Conservation (phyloP, 495 filamentous ascomycete genomes). For the Penicillium simplicissimum region DNA sequence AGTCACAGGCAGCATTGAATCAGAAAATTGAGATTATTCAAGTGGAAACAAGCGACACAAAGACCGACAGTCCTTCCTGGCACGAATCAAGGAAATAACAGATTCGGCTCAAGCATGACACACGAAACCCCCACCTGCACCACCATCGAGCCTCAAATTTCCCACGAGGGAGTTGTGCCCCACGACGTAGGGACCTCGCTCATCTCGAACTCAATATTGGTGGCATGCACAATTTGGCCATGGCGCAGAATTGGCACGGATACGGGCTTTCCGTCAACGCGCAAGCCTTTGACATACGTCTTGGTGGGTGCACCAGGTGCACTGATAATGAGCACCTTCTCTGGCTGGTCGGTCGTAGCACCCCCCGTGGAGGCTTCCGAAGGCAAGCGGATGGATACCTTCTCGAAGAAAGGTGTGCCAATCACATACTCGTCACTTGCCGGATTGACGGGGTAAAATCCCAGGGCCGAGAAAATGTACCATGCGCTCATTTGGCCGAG, state of each 20-base stretch:
- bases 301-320: slow-evolving; percentile 23
- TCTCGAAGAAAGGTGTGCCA: slow-evolving; percentile 30
- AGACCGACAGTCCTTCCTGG: too few relatives aligned
- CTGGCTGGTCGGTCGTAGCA: slow-evolving; percentile 1
- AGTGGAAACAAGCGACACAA: too few relatives aligned
- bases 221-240: slow-evolving; percentile 18
- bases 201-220: slow-evolving; percentile 29
- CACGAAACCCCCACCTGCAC: too few relatives aligned
- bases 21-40: too few relatives aligned
- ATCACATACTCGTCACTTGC: slow-evolving; percentile 32
- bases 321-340: slow-evolving; percentile 20
- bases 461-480: slow-evolving; percentile 32
- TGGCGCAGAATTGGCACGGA: slow-evolving; percentile 19
- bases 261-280: slow-evolving; percentile 20
- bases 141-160: background rate
- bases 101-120: too few relatives aligned
- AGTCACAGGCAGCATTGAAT: too few relatives aligned
- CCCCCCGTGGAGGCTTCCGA: slow-evolving; percentile 22
- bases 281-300: slow-evolving; percentile 25
- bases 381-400: slow-evolving; percentile 23
- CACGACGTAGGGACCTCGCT: slow-evolving; percentile 26
- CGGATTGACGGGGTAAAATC: slow-evolving; percentile 32
- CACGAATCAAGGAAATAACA: too few relatives aligned
- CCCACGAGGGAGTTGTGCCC: slow-evolving; percentile 17
- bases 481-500: slow-evolving; percentile 34